Conservation (phyloP, 75 land plant species). For the Selaginella tamariscina region DNA sequence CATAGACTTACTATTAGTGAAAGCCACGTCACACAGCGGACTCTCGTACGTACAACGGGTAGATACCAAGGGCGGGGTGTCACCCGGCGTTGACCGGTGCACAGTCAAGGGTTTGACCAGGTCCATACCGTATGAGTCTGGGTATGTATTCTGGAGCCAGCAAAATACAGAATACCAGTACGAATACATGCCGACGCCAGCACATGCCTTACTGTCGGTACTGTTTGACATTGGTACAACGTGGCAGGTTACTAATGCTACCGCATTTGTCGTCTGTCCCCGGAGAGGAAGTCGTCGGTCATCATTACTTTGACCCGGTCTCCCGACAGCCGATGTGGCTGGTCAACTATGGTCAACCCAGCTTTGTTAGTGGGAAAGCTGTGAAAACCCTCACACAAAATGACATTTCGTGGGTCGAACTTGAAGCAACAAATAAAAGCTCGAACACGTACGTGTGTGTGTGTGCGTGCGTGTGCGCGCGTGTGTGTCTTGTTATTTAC, state of each 20-base stretch:
- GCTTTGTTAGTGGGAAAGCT: not conserved
- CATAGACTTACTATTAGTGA: not conserved
- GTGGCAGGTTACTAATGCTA: not conserved
- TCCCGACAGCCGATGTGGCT: not conserved
- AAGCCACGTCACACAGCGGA: not conserved
- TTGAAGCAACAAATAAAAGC: not conserved
- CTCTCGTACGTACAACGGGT: not conserved
- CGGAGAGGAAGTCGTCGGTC: not conserved
- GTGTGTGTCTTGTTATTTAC: too few species aligned
- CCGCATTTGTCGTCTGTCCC: not conserved
- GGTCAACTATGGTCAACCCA: not conserved
- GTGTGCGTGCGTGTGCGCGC: too few species aligned
- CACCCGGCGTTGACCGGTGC: not conserved
- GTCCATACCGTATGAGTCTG: not conserved
- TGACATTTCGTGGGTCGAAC: not conserved
- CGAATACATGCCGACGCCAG: not conserved
- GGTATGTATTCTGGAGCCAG: not conserved
- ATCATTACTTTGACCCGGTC: not conserved
- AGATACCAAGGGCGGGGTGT: not conserved
- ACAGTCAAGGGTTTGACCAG: not conserved
- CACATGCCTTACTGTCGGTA: not conserved
- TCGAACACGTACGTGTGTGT: not conserved
- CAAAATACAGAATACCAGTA: not conserved
- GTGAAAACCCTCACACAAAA: not conserved
- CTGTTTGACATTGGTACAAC: not conserved